These are phyloP conservation scores for Curvularia sp. DNA, from an alignment of 2,329 filamentous ascomycete species.

Conservation along the genomic window DNA sequence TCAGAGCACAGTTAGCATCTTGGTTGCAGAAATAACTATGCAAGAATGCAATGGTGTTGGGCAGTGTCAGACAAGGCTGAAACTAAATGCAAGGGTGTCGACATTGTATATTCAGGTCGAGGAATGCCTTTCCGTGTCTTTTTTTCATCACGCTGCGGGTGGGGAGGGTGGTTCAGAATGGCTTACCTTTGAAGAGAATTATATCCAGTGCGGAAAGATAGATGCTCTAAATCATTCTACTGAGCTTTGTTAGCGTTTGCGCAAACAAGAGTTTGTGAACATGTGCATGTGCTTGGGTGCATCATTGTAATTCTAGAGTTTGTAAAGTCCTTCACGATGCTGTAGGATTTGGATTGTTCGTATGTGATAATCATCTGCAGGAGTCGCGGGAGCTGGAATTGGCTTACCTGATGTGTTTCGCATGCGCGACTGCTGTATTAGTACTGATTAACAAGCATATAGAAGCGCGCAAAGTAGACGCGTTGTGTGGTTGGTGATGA, in stretches of 20 bases:
- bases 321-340: constrained; percentile 59
- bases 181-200: constrained; percentile 52
- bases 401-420: constrained; percentile 26
- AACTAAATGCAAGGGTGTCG: constrained; percentile 68
- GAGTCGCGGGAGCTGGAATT: constrained; percentile 10
- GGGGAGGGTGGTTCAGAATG: constrained; percentile 14
- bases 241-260: constrained; percentile 29
- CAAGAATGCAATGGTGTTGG: constrained; percentile 21
- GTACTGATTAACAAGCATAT: constrained; percentile 13
- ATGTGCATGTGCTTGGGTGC: constrained; percentile 28
- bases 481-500: constrained; percentile 23
- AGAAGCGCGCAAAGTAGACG: constrained; percentile 26
- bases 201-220: neutral
- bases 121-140: constrained; percentile 73
- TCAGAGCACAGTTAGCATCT: constrained; percentile 36
- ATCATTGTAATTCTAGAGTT: constrained; percentile 67
- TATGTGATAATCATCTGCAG: constrained; percentile 54
- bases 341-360: constrained; percentile 67
- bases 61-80: constrained; percentile 71
- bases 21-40: constrained; percentile 19
- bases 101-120: constrained; percentile 70
- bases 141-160: constrained; percentile 64
- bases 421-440: constrained; percentile 22
- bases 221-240: constrained; percentile 5
- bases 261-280: constrained; percentile 1